phyloP scores from a whole-genome alignment of 306 rosid genomes.

The Calophaca sinica region DNA sequence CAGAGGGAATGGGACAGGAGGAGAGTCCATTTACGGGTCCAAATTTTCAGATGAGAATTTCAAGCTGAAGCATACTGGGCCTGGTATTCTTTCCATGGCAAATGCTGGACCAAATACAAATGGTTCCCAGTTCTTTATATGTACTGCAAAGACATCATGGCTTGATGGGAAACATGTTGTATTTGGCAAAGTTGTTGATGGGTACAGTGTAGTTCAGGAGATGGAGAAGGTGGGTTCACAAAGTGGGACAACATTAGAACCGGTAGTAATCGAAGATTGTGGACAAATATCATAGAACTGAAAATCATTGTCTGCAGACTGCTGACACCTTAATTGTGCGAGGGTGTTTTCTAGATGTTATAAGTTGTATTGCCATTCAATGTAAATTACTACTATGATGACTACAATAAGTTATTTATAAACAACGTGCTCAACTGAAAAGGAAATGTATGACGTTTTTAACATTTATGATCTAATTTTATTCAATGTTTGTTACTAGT shows the following conservation, averaged over 20 bases:
- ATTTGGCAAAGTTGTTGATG: constrained; percentile 88
- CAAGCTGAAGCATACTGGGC: constrained; percentile 74
- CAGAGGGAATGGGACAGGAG: constrained; percentile 83
- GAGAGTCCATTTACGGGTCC: constrained; percentile 82
- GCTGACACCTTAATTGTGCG: constrained; percentile 33
- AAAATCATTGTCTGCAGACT: constrained; percentile 53
- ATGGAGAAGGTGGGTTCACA: constrained; percentile 84
- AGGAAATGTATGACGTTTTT: too few relatives aligned
- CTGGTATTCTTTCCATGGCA: constrained; percentile 90
- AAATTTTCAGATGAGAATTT: constrained; percentile 83
- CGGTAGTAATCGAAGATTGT: constrained; percentile 80
- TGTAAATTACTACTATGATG: background rate
- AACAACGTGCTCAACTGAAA: too few relatives aligned
- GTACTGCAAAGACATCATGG: constrained; percentile 68
- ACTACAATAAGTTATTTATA: background rate
- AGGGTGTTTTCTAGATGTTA: background rate
- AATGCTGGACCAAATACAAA: constrained; percentile 79
- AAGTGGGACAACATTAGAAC: constrained; percentile 60
- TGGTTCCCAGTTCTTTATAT: constrained; percentile 90
- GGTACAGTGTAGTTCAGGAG: constrained; percentile 66
- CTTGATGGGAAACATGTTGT: constrained; percentile 93
- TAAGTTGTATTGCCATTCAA: background rate
- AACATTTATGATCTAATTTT: too few relatives aligned
- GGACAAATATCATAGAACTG: constrained; percentile 59
- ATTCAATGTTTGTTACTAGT: too few relatives aligned